Percentiles rank a stretch among this genome's conserved stretches.
Conservation (phyloP, 2,329 filamentous ascomycete genomes). For the Nemania sp. region DNA sequence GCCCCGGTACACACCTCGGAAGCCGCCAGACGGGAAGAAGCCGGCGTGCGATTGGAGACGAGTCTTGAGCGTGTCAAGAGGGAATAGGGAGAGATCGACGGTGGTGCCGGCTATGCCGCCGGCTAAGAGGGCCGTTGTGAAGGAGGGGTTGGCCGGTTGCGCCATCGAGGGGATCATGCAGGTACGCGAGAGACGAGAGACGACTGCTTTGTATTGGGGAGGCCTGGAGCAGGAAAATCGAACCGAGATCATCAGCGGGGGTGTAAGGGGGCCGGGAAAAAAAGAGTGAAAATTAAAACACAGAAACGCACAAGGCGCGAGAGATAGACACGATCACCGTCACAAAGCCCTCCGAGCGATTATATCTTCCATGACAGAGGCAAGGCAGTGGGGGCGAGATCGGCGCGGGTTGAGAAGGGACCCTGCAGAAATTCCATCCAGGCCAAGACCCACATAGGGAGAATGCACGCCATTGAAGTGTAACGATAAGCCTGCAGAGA, state of each 20-base stretch:
- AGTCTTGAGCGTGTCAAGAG: constrained; percentile 98
- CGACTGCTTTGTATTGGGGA: too few species aligned
- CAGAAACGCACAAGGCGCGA: neutral
- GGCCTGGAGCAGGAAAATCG: too few species aligned
- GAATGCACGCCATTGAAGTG: too few species aligned
- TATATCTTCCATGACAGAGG: constrained; percentile 4
- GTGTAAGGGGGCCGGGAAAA: too few species aligned
- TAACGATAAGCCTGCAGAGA: too few species aligned
- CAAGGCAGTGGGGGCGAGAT: neutral
- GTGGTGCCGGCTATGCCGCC: constrained; percentile 92
- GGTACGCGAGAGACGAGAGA: too few species aligned
- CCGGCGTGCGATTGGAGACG: constrained; percentile 82
- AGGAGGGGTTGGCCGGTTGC: constrained; percentile 46
- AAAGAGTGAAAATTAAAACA: neutral
- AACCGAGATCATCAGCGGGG: neutral
- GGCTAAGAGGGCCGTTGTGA: constrained; percentile 69
- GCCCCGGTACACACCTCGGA: constrained; percentile 90
- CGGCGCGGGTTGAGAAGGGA: too few species aligned
- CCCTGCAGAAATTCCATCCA: too few species aligned
- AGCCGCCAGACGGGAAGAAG: constrained; percentile 83
- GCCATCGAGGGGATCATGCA: constrained; percentile 12
- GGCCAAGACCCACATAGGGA: too few species aligned
- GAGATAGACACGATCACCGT: constrained; percentile 12
- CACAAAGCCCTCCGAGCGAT: constrained; percentile 11
- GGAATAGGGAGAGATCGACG: constrained; percentile 94